These are phyloP conservation scores for Rhodotorula mucilaginosa DNA, from an alignment of 1,284 basidiomycete genomes.

Conservation along the genomic window DNA sequence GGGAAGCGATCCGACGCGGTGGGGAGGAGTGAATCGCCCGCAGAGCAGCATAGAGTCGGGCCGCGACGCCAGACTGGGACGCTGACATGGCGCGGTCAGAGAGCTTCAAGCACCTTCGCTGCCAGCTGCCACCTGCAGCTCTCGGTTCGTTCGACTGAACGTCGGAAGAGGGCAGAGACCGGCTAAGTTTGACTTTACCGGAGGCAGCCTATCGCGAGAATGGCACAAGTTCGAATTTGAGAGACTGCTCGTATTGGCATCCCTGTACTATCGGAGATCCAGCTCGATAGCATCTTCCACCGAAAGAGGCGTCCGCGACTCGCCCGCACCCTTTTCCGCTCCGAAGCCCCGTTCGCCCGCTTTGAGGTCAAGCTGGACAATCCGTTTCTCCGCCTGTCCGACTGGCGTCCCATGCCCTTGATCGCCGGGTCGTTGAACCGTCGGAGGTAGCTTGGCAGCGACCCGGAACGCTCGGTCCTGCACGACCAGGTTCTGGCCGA, in stretches of 20 bases:
- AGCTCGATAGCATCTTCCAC: slow-evolving; percentile 25
- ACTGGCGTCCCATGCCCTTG: not conserved
- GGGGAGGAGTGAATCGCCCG: not conserved
- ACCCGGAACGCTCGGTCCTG: slow-evolving; percentile 15
- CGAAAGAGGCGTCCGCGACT: not conserved
- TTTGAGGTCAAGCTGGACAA: not conserved
- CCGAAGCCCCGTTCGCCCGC: slow-evolving; percentile 2
- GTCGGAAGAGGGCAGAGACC: too few relatives aligned
- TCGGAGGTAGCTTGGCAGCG: not conserved
- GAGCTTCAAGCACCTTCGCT: too few relatives aligned
- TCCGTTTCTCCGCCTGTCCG: not conserved
- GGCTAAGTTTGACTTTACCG: too few relatives aligned
- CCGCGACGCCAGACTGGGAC: not conserved
- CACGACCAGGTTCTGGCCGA: slow-evolving; percentile 67
- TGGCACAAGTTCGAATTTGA: too few relatives aligned
- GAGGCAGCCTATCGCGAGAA: too few relatives aligned
- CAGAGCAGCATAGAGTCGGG: not conserved
- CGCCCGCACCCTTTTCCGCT: not conserved
- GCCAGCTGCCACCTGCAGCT: too few relatives aligned
- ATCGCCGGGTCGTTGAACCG: not conserved
- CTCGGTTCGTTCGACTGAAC: too few relatives aligned
- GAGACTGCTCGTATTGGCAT: not conserved
- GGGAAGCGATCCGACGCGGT: slow-evolving; percentile 33
- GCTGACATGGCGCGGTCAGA: not conserved
- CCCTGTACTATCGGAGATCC: slow-evolving; percentile 18